phyloP scores from a whole-genome alignment of 805 yeast species.

The Saccharomycopsis schoenii region DNA sequence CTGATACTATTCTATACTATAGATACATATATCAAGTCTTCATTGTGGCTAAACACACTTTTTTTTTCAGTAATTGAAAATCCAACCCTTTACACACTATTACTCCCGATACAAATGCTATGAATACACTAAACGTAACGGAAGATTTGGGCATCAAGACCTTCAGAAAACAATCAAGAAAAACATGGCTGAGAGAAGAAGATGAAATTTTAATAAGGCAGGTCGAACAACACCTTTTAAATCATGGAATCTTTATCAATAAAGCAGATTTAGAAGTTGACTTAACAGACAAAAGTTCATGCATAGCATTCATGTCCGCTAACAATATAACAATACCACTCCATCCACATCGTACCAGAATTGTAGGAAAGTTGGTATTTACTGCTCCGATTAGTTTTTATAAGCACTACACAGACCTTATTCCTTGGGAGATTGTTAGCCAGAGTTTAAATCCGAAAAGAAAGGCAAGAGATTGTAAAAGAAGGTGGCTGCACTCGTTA shows the following conservation, averaged over 20 bases:
- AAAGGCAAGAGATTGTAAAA: slow-evolving; percentile 73
- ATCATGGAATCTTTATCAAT: slow-evolving; percentile 22
- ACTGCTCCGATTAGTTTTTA: neutral
- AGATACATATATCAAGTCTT: neutral
- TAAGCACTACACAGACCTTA: slow-evolving; percentile 25
- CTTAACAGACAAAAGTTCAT: neutral
- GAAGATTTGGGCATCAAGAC: slow-evolving; percentile 70
- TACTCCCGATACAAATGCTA: slow-evolving; percentile 18
- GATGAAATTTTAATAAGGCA: slow-evolving; percentile 44
- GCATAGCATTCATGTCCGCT: neutral
- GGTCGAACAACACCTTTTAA: slow-evolving; percentile 30
- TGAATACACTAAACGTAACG: slow-evolving; percentile 42
- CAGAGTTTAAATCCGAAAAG: slow-evolving; percentile 28
- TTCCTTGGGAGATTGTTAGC: slow-evolving; percentile 59
- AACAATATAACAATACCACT: neutral
- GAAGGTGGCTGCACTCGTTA: slow-evolving; percentile 78
- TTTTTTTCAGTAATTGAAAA: neutral
- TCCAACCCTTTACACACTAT: no score
- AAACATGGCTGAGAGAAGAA: slow-evolving; percentile 71
- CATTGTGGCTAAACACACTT: neutral
- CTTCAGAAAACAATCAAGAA: slow-evolving; percentile 49
- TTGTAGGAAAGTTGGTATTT: slow-evolving; percentile 15
- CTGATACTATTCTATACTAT: neutral
- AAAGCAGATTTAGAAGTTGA: slow-evolving; percentile 13
- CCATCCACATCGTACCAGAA: slow-evolving; percentile 20